These are phyloP conservation scores for Phytophthora sojae DNA, from an alignment of 352 stramenopile genomes.

Conservation along the genomic window DNA sequence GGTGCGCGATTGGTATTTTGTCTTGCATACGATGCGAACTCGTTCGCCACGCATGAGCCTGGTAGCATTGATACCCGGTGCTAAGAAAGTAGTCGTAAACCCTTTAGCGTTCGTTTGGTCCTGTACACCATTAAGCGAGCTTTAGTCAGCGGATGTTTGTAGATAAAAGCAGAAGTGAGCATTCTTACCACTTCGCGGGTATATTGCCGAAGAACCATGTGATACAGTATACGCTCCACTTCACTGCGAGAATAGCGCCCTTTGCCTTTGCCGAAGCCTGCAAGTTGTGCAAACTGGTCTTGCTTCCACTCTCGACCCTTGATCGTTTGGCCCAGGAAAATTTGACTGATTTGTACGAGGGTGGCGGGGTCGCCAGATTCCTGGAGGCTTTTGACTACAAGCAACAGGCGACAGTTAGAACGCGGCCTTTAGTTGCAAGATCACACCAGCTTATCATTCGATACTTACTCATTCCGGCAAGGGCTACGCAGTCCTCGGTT, in stretches of 20 bases:
- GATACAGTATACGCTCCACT: conserved; percentile 86
- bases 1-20: conserved; percentile 51
- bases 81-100: conserved; percentile 88
- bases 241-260: conserved; percentile 78
- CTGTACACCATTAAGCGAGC: conserved; percentile 26
- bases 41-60: conserved; percentile 68
- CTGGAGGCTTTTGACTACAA: conserved; percentile 69
- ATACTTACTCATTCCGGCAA: conserved; percentile 59
- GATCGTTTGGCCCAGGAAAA: conserved; percentile 68
- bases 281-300: conserved; percentile 62
- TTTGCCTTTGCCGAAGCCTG: conserved; percentile 76
- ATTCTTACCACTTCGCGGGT: conserved; percentile 67
- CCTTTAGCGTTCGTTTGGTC: conserved; percentile 85
- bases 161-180: background rate
- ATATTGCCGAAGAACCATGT: conserved; percentile 90
- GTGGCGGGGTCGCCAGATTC: conserved; percentile 67
- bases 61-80: conserved; percentile 56
- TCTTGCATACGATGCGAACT: conserved; percentile 86
- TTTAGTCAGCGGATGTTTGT: background rate
- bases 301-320: conserved; percentile 83
- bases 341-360: conserved; percentile 77
- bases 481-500: conserved; percentile 68
- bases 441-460: background rate
- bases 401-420: conserved; percentile 3
- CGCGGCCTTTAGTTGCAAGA: background rate